Percentiles rank a stretch among this genome's conserved stretches.
These are phyloP conservation scores for Chlamydomonas sp. DNA, from an alignment of 139 green algal genomes.

Conservation along the genomic window DNA sequence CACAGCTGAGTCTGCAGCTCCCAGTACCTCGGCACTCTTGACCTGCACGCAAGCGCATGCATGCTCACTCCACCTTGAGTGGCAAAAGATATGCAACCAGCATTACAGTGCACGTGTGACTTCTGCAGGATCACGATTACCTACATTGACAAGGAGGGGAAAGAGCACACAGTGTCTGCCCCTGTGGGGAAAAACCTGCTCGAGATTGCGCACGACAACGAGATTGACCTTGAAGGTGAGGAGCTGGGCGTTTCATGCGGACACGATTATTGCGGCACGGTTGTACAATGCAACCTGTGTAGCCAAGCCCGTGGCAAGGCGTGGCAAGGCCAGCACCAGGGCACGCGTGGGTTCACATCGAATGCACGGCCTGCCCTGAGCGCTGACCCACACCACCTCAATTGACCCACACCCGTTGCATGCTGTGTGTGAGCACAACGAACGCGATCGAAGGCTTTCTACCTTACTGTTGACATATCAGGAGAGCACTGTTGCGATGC, in stretches of 20 bases:
- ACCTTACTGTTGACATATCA: not conserved
- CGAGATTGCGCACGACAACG: slow-evolving; percentile 94
- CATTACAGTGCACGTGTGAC: not conserved
- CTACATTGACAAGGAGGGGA: slow-evolving; percentile 93
- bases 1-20: too few species aligned
- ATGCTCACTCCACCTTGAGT: not conserved
- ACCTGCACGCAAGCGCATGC: not conserved
- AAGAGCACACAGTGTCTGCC: slow-evolving; percentile 77
- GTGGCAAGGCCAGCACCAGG: not conserved
- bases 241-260: too few species aligned
- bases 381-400: not conserved
- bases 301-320: not conserved
- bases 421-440: not conserved
- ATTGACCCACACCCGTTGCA: not conserved
- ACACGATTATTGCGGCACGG: not conserved
- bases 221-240: slow-evolving; percentile 97
- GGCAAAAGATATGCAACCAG: not conserved
- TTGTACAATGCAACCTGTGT: not conserved
- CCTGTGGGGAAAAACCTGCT: slow-evolving; percentile 90
- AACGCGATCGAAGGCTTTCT: not conserved
- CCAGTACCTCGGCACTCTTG: too few species aligned
- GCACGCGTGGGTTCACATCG: too few species aligned
- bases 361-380: too few species aligned
- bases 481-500: not conserved
- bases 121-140: slow-evolving; percentile 84